These are phyloP conservation scores for Chaetomiaceae sp. DNA, from an alignment of 2,329 filamentous ascomycete species.

Conservation along the genomic window DNA sequence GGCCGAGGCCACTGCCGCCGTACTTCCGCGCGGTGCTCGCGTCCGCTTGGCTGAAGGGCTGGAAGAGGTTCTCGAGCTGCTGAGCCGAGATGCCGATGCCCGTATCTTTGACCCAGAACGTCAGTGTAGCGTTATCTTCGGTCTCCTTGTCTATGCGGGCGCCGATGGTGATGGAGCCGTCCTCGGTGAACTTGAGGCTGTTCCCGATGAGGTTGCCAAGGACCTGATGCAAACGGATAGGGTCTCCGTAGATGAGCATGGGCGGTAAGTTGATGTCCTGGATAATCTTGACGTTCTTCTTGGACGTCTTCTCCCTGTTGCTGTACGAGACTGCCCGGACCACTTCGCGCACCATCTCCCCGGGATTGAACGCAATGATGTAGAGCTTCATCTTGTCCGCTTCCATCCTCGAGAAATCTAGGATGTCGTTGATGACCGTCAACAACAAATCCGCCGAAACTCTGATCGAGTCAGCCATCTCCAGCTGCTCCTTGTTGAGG, in stretches of 20 bases:
- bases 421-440: constrained; percentile 92
- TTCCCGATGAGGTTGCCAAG: constrained; percentile 85
- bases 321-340: constrained; percentile 63
- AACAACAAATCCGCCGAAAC: constrained; percentile 81
- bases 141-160: constrained; percentile 70
- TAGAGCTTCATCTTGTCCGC: constrained; percentile 82
- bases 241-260: constrained; percentile 65
- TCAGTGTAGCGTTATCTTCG: constrained; percentile 65
- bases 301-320: constrained; percentile 58
- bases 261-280: constrained; percentile 71
- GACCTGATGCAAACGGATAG: constrained; percentile 63
- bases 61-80: constrained; percentile 79
- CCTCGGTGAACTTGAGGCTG: constrained; percentile 88
- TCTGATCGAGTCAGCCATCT: constrained; percentile 83
- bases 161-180: constrained; percentile 78
- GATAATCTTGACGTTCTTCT: constrained; percentile 59
- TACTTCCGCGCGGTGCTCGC: constrained; percentile 86
- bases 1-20: constrained; percentile 82
- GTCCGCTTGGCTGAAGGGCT: constrained; percentile 90
- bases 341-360: constrained; percentile 63
- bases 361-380: constrained; percentile 62
- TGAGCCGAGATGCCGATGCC: constrained; percentile 86
- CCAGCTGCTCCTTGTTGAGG: constrained; percentile 70
- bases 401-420: constrained; percentile 93
- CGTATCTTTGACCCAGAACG: constrained; percentile 83